Evolutionary conservation across 495 filamentous ascomycete genomes (phyloP).

Genomic region (Xylaria grammica): DNA sequence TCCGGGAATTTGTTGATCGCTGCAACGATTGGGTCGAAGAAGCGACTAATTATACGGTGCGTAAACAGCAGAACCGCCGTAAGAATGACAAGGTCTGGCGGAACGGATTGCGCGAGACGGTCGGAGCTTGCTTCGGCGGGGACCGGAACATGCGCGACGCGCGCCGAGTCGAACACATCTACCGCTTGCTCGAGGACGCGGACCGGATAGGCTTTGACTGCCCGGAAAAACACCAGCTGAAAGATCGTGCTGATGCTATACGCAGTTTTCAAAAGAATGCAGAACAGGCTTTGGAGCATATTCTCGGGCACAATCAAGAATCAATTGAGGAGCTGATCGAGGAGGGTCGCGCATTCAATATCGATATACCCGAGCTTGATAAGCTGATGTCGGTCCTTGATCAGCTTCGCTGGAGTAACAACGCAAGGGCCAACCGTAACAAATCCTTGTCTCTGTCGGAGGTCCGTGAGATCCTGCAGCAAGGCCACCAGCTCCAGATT

Average conservation of each 20-base stretch:
- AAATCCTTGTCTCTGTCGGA: slow-evolving; percentile 73
- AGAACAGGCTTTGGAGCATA: slow-evolving; percentile 64
- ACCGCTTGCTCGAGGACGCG: slow-evolving; percentile 80
- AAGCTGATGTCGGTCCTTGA: slow-evolving; percentile 78
- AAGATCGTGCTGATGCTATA: slow-evolving; percentile 87
- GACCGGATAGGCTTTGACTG: slow-evolving; percentile 93
- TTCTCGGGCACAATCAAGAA: slow-evolving; percentile 62
- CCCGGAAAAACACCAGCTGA: slow-evolving; percentile 85
- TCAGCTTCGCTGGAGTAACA: slow-evolving; percentile 87
- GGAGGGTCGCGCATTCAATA: slow-evolving; percentile 83
- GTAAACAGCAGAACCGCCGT: slow-evolving; percentile 97
- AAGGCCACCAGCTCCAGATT: slow-evolving; percentile 76
- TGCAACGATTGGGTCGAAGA: slow-evolving; percentile 99
- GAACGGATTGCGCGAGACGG: slow-evolving; percentile 65
- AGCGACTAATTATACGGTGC: slow-evolving; percentile 93
- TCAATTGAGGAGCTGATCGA: slow-evolving; percentile 91
- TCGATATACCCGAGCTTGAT: slow-evolving; percentile 94
- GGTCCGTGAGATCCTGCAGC: slow-evolving; percentile 75
- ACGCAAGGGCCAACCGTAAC: slow-evolving; percentile 66
- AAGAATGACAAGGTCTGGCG: slow-evolving; percentile 96
- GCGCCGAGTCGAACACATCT: slow-evolving; percentile 88
- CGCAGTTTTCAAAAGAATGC: slow-evolving; percentile 84
- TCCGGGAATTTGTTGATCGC: slow-evolving; percentile 88
- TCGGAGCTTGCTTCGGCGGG: slow-evolving; percentile 62
- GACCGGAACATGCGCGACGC: slow-evolving; percentile 91